phyloP scores from a whole-genome alignment of 768 basidiomycete species.

The Ramaria sp. region DNA sequence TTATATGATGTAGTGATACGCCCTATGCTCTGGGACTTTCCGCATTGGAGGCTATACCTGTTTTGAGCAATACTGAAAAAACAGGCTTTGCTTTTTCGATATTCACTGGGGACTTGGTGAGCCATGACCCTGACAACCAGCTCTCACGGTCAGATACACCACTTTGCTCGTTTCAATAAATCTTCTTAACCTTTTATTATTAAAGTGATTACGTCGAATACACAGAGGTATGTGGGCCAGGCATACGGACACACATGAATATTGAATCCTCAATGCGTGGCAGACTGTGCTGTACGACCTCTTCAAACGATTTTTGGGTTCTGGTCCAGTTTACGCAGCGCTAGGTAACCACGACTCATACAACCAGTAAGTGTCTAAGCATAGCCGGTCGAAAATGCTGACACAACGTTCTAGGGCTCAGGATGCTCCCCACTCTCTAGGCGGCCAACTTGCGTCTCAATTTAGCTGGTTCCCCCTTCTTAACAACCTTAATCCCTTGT shows the following conservation, averaged over 20 bases:
- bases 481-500: background rate
- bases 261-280: background rate
- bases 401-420: background rate
- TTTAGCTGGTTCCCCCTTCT: constrained; percentile 28
- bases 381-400: background rate
- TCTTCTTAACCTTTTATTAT: background rate
- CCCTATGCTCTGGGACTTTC: constrained; percentile 51
- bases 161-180: background rate
- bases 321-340: constrained; percentile 65
- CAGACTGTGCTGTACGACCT: constrained; percentile 59
- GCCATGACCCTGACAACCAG: constrained; percentile 60
- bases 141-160: constrained; percentile 37
- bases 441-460: constrained; percentile 42
- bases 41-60: constrained; percentile 57
- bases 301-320: constrained; percentile 48
- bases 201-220: constrained; percentile 48
- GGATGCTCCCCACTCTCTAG: constrained; percentile 52
- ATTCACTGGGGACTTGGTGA: constrained; percentile 66
- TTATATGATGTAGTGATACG: constrained; percentile 38
- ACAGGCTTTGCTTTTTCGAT: constrained; percentile 56
- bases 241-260: background rate
- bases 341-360: constrained; percentile 74
- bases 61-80: constrained; percentile 46
- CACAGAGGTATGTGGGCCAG: constrained; percentile 38
- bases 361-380: constrained; percentile 35